Percentiles rank a stretch among this genome's conserved stretches.
These are phyloP conservation scores for Pluteus cervinus DNA, from an alignment of 768 basidiomycete species.

Conservation along the genomic window DNA sequence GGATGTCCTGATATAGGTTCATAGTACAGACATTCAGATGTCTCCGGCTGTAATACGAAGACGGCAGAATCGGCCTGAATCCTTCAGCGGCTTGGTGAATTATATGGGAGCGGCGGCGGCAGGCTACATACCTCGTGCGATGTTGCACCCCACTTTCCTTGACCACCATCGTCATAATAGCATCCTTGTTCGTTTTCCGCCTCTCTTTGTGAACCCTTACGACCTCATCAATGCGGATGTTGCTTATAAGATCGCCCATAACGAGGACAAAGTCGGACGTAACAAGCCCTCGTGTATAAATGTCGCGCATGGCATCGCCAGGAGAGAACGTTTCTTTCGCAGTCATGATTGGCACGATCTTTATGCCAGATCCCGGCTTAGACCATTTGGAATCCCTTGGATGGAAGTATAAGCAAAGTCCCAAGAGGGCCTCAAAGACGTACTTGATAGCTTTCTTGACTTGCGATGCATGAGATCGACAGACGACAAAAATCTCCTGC, in stretches of 20 bases:
- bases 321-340: conserved; percentile 84
- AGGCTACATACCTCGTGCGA: conserved; percentile 52
- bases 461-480: conserved; percentile 83
- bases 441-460: conserved; percentile 84
- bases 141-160: conserved; percentile 71
- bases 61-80: conserved; percentile 69
- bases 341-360: conserved; percentile 80
- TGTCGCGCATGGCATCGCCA: conserved; percentile 90
- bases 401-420: conserved; percentile 8
- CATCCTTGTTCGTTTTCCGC: conserved; percentile 82
- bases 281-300: conserved; percentile 87
- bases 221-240: conserved; percentile 84
- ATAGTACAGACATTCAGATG: conserved; percentile 81
- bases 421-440: conserved; percentile 19
- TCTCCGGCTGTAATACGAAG: conserved; percentile 71
- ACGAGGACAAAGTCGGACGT: conserved; percentile 90
- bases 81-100: conserved; percentile 28
- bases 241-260: conserved; percentile 89
- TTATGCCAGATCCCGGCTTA: conserved; percentile 69
- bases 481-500: conserved; percentile 93
- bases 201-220: conserved; percentile 86
- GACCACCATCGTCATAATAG: conserved; percentile 94
- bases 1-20: conserved; percentile 73
- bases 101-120: conserved; percentile 8
- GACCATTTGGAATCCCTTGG: conserved; percentile 89